A percentile compares a stretch with the other conserved stretches of the same genome.
phyloP scores from a whole-genome alignment of 2,329 filamentous ascomycete genomes.

The Ophiostoma quercus region DNA sequence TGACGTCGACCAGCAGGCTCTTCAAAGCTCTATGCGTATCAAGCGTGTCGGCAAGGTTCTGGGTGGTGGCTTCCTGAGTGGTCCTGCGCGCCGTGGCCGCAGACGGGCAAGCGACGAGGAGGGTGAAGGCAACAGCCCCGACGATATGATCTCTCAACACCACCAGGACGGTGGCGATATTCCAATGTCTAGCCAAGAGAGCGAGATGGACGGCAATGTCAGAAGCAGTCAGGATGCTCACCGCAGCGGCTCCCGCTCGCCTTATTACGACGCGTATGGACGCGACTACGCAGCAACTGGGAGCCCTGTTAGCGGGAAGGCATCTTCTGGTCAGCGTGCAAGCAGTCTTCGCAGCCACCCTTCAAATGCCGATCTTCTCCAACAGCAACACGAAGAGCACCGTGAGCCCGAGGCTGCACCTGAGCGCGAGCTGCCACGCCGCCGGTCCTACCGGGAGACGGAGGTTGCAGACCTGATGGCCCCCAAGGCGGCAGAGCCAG shows the following conservation, averaged over 20 bases:
- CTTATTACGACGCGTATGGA: conserved; percentile 42
- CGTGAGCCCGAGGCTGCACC: not conserved
- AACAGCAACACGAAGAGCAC: conserved; percentile 12
- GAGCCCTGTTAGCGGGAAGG: conserved; percentile 51
- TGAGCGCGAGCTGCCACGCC: conserved; percentile 4
- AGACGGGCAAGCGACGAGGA: conserved; percentile 63
- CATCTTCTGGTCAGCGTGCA: conserved; percentile 32
- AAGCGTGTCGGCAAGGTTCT: conserved; percentile 68
- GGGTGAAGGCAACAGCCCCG: conserved; percentile 36
- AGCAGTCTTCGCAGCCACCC: conserved; percentile 35
- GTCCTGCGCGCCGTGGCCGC: conserved; percentile 70
- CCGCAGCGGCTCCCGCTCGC: conserved; percentile 36
- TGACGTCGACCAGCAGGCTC: conserved; percentile 46
- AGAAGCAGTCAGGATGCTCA: conserved; percentile 36
- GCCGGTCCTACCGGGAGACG: conserved; percentile 9
- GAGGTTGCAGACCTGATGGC: conserved; percentile 29
- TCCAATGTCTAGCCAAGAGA: conserved; percentile 40
- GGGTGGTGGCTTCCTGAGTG: conserved; percentile 72
- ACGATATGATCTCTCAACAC: conserved; percentile 30
- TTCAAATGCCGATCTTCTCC: conserved; percentile 26
- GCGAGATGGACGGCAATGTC: conserved; percentile 30
- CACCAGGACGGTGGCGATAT: conserved; percentile 40
- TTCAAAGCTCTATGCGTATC: conserved; percentile 69
- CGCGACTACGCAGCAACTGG: conserved; percentile 52
- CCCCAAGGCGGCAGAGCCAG: conserved; percentile 36